Evolutionary conservation across 75 land plant genomes (phyloP).

Genomic region (Picea sitchensis): DNA sequence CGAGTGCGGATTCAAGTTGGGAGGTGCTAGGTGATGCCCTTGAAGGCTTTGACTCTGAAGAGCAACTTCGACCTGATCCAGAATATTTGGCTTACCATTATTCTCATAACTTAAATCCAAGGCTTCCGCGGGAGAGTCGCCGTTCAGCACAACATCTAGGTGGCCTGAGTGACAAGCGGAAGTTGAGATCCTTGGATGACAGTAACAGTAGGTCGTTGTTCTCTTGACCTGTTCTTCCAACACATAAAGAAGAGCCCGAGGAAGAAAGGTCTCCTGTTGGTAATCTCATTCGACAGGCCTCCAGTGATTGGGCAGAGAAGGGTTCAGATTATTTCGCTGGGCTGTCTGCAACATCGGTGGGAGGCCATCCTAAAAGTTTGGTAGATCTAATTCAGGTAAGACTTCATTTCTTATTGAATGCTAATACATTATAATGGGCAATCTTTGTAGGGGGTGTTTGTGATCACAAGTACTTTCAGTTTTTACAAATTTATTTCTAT

Average conservation of each 20-base stretch:
- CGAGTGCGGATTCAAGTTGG: no score
- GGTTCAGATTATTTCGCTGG: slow-evolving; percentile 17
- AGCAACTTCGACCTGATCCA: slow-evolving; percentile 63
- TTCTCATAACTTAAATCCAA: slow-evolving; percentile 71
- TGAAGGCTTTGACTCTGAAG: no score
- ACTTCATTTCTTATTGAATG: no score
- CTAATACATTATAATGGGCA: no score
- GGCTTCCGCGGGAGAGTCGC: slow-evolving; percentile 66
- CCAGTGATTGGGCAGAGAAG: slow-evolving; percentile 35
- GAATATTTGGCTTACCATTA: slow-evolving; percentile 65
- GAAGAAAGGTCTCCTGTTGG: slow-evolving; percentile 56
- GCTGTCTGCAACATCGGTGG: slow-evolving; percentile 22
- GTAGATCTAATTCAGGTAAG: slow-evolving; percentile 86
- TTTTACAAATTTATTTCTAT: not conserved
- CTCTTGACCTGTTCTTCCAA: slow-evolving; percentile 52
- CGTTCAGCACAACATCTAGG: slow-evolving; percentile 56
- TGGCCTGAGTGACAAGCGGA: slow-evolving; percentile 46
- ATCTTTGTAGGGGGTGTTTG: no score
- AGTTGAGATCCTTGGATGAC: slow-evolving; percentile 58
- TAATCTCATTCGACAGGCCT: slow-evolving; percentile 20
- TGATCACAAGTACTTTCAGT: no score
- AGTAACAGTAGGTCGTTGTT: slow-evolving; percentile 40
- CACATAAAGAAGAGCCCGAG: slow-evolving; percentile 84
- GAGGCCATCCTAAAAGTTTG: slow-evolving; percentile 71
- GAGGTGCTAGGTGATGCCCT: no score